phyloP scores from a whole-genome alignment of 306 rosid species.

The Glycine latifolia region DNA sequence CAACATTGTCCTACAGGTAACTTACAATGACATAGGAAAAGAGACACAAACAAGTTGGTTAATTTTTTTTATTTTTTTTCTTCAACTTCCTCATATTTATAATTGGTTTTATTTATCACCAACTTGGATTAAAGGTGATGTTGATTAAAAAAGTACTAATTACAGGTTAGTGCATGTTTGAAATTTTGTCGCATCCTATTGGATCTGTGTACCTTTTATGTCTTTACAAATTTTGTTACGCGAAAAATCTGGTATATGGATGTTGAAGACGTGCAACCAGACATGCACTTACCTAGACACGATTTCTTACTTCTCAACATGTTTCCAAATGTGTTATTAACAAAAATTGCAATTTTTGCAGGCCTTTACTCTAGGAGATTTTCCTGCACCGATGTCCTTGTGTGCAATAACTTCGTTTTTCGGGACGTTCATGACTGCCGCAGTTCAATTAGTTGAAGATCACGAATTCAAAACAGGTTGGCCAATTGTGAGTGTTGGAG shows the following conservation, averaged over 20 bases:
- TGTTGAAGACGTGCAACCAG: no score
- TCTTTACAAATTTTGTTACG: no score
- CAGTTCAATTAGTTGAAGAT: conserved; percentile 52
- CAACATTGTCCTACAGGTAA: conserved; percentile 77
- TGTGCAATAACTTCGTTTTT: conserved; percentile 71
- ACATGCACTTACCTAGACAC: neutral
- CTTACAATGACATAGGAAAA: neutral
- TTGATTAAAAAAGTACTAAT: no score
- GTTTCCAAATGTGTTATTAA: neutral
- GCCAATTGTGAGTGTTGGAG: conserved; percentile 52
- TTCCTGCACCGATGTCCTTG: conserved; percentile 82
- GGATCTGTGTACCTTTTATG: no score
- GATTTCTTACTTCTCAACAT: neutral
- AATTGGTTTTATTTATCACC: no score
- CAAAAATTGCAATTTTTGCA: conserved; percentile 23
- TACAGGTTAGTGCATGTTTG: no score
- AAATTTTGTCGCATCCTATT: no score
- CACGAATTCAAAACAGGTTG: conserved; percentile 56
- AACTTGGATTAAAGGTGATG: no score
- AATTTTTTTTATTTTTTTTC: no score
- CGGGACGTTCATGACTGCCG: conserved; percentile 58
- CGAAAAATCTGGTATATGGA: no score
- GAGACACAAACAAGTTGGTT: neutral
- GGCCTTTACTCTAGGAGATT: conserved; percentile 71
- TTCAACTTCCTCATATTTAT: no score